Base-by-base conservation (phyloP, 768 basidiomycete genomes). In the Paxillus ammoniavirescens region DNA sequence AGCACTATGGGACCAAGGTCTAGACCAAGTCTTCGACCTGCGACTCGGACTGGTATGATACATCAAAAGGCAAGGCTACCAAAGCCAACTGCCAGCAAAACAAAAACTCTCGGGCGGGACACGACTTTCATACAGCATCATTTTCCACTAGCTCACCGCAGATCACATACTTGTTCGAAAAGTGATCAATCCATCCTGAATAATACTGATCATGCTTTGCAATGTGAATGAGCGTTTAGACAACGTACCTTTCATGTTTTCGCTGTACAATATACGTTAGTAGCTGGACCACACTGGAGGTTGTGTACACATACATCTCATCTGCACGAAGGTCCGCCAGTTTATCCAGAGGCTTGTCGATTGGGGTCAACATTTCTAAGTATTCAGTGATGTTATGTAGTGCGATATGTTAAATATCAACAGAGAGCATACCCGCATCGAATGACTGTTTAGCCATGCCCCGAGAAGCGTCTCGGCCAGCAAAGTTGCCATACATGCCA, bases 381-480 rank as follows among this genome's bases (percentile, higher is more conserved):
- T 17, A 52, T 42, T 14, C 5, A 15, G 12, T 21, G 2, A 47
- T 49, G 43, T 21, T 41, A 26, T 35, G 37, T 54, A 30, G 50
- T 21, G 45, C 15, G 42, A 50, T 31, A 35, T 30, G 35, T 6
- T 10, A 23, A 5, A 40, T 21, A n/a, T 21, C 15, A 48, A 40
- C 26, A 40, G 35, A 48, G 6, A 7, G 65, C 87, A 49, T 63
- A 92, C 94, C 92, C n/a, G 75, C 30, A 47, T 95, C 95, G 60
- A 97, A 98, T 3, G 93, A 96, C 73, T 98, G 95, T 72, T 95
- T 97, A 7, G 96, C 96, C 91, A 98, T 95, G 5, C 96, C 95
- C 36, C 95, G 77, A 14, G 92, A 95, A 2, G 96, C 96, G 72
- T 99, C 96, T 46, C 95, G 74, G 5, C 96, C 97, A 3, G 97